Conservation (phyloP, 768 basidiomycete species). For the Pulveroboletus ravenelii region DNA sequence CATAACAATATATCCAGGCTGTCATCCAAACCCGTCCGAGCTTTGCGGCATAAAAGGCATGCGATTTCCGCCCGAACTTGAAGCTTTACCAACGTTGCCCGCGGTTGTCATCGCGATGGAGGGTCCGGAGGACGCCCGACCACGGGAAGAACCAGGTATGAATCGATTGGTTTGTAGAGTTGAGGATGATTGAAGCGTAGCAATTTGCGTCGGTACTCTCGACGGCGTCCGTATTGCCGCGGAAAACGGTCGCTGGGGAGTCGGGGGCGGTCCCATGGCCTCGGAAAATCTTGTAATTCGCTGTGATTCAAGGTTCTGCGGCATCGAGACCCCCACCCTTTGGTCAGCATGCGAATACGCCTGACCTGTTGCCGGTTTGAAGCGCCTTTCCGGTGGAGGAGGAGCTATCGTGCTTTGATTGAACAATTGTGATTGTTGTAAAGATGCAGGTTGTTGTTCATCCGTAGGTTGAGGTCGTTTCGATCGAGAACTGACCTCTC, state of each 20-base stretch:
- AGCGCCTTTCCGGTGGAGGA: conserved; percentile 21
- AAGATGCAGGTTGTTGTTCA: conserved; percentile 38
- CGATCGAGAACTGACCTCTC: conserved; percentile 41
- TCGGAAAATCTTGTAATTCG: conserved; percentile 22
- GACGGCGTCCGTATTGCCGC: conserved; percentile 24
- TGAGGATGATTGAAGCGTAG: conserved; percentile 5
- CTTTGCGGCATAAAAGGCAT: conserved; percentile 46
- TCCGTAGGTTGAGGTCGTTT: conserved; percentile 38
- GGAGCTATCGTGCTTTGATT: conserved; percentile 30
- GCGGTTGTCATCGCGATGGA: conserved; percentile 15
- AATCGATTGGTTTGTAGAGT: conserved; percentile 30
- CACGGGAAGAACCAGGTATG: conserved; percentile 24
- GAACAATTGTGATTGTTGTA: conserved; percentile 34
- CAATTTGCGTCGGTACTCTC: conserved; percentile 16
- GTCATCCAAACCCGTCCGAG: conserved; percentile 30
- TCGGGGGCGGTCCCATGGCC: conserved; percentile 51
- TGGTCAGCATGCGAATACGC: conserved; percentile 8
- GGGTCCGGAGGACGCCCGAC: conserved; percentile 19
- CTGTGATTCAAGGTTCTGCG: conserved; percentile 12
- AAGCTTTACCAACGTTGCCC: conserved; percentile 12
- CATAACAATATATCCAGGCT: not conserved
- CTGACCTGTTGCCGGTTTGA: conserved; percentile 22
- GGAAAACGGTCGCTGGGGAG: conserved; percentile 38
- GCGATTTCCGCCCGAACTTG: conserved; percentile 39
- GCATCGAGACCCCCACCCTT: conserved; percentile 10